Base-by-base conservation (phyloP, 805 yeast species). In the Candida suzukii region DNA sequence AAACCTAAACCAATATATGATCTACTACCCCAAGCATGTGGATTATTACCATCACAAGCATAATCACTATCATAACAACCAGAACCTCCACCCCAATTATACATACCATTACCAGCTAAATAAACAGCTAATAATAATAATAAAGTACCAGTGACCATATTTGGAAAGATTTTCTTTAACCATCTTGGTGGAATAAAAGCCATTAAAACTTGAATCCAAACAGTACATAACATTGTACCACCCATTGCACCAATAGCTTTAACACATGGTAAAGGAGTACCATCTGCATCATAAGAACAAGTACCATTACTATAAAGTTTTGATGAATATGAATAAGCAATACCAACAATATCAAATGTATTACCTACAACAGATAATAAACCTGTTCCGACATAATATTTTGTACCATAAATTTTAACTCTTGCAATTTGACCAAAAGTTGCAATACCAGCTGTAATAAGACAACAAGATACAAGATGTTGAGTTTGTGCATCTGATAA, bases 121-220 rank as follows among this genome's bases (percentile, higher is more conserved):
- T 68, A 64, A 26, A 78, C 69, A 42, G 93, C 95, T 53, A 85
- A 83, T 28, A 86, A 67, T 39, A 85, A 60, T n/a, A 85, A 88
- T 26, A 86, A 88, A 4, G 93, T 90, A 35, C 95, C 95, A 18
- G 91, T 84, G 43, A 86, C 95, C 45, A 83, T 69, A 19, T 86
- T 84, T 8, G 95, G 95, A 63, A 85, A 85, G 24, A 82, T 52
- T 44, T 68, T 76, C 54, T 81, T 82, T 42, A 85, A 67, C 11
- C 66, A 50, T 37, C 63, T 67, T 3, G 91, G 76, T 2, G 95
- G 95, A 41, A 78, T 60, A 56, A 85, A 85, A 2, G 90, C 78
- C 44, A 82, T 55, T 13, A 71, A 50, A 30, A 86, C 68, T 61
- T 83, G 88, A 26, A 86, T 55, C 38, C 84, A 67, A 0, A 85